These are phyloP conservation scores for Canariomyces notabilis DNA, from an alignment of 2,329 filamentous ascomycete species.

Conservation along the genomic window DNA sequence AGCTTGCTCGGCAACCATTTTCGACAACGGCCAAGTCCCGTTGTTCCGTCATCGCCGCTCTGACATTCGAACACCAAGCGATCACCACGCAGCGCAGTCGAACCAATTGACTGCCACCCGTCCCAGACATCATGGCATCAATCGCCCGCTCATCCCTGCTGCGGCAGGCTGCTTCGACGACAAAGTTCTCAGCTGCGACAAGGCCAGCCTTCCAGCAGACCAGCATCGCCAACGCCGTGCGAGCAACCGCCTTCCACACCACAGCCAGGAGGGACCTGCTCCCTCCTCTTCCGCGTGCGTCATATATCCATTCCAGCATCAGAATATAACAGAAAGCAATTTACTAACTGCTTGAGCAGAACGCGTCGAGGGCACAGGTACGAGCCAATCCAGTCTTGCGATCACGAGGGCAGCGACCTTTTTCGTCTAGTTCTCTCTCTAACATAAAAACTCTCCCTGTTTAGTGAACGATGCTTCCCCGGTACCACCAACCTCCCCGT, in stretches of 20 bases:
- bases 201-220: slow-evolving; percentile 29
- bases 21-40: slow-evolving; percentile 16
- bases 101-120: slow-evolving; percentile 21
- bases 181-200: slow-evolving; percentile 18
- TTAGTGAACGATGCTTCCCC: slow-evolving; percentile 81
- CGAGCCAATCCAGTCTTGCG: slow-evolving; percentile 21
- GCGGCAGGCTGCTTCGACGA: slow-evolving; percentile 41
- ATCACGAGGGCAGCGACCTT: too few species aligned
- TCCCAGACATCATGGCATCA: slow-evolving; percentile 46
- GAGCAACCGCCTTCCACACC: slow-evolving; percentile 81
- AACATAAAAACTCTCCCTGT: slow-evolving; percentile 8
- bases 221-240: slow-evolving; percentile 37
- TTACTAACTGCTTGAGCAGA: slow-evolving; percentile 44
- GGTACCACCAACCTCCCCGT: slow-evolving; percentile 65
- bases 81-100: slow-evolving; percentile 14
- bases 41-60: slow-evolving; percentile 26
- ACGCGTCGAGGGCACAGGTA: slow-evolving; percentile 71
- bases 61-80: slow-evolving; percentile 10
- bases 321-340: too few species aligned
- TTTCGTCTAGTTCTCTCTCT: too few species aligned
- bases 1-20: slow-evolving; percentile 20
- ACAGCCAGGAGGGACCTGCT: slow-evolving; percentile 71
- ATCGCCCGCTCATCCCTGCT: slow-evolving; percentile 51
- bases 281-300: slow-evolving; percentile 79
- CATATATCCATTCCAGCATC: background rate